Conservation (phyloP, 768 basidiomycete genomes). For the Coprinopsis strossmayeri region DNA sequence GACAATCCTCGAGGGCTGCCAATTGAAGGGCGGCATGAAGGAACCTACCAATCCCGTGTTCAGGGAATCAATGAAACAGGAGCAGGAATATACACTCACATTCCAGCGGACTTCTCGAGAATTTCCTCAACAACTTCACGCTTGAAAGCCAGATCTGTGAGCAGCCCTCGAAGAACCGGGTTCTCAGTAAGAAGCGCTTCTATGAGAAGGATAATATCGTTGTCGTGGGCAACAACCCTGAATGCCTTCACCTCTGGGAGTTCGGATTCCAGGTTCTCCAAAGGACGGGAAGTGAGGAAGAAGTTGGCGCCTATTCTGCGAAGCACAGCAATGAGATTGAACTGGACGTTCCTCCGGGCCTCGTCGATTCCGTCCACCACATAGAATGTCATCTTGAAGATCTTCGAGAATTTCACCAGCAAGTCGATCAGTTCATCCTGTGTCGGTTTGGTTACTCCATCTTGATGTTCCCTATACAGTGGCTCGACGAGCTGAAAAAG, state of each 20-base stretch:
- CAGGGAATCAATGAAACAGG: not conserved
- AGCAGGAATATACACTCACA: slow-evolving; percentile 2
- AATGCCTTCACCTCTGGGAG: not conserved
- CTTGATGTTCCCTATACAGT: not conserved
- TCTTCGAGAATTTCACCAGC: not conserved
- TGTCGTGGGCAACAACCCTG: not conserved
- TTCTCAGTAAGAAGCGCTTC: not conserved
- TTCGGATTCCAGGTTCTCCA: not conserved
- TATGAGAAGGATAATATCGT: not conserved
- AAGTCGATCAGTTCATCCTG: not conserved
- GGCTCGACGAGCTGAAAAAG: not conserved
- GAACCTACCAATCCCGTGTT: not conserved
- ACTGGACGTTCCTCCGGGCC: not conserved
- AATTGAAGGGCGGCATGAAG: slow-evolving; percentile 2
- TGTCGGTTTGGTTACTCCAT: not conserved
- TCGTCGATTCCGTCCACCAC: slow-evolving; percentile 6
- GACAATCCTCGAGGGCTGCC: slow-evolving; percentile 2
- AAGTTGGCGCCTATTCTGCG: not conserved
- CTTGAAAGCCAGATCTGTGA: too few relatives aligned
- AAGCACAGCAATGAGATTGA: not conserved
- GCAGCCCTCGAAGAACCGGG: too few relatives aligned
- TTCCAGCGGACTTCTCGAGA: not conserved
- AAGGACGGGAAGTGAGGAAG: slow-evolving; percentile 1
- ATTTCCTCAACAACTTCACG: slow-evolving; percentile 1
- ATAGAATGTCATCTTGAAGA: not conserved